Percentiles rank a stretch among this genome's conserved stretches.
Evolutionary conservation across 306 rosid genomes (phyloP).

Genomic region (Bauhinia variegata): DNA sequence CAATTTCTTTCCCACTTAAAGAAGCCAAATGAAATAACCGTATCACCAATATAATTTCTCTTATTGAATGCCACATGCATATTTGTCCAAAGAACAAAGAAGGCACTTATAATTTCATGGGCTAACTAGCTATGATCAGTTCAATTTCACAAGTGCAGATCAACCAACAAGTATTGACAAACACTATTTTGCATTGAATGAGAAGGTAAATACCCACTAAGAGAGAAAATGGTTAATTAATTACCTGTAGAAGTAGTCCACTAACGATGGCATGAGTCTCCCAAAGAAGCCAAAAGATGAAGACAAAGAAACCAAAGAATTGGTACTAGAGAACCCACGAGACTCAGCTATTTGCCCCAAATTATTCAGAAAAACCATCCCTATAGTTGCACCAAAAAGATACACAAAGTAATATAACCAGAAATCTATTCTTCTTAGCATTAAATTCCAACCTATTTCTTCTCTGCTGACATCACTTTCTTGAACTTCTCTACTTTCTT

Average conservation of each 20-base stretch:
- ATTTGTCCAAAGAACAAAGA: too few relatives aligned
- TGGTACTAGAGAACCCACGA: constrained; percentile 52
- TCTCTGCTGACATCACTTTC: too few relatives aligned
- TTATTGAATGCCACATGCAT: too few relatives aligned
- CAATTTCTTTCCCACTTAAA: too few relatives aligned
- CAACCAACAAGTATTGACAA: constrained; percentile 36
- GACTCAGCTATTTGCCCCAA: constrained; percentile 90
- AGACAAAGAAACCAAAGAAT: constrained; percentile 72
- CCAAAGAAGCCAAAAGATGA: constrained; percentile 89
- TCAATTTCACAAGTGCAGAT: constrained; percentile 26
- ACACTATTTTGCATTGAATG: constrained; percentile 5
- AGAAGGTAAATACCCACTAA: constrained; percentile 15
- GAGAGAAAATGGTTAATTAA: not conserved
- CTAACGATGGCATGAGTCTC: constrained; percentile 71
- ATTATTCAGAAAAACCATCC: constrained; percentile 73
- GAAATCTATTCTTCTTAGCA: constrained; percentile 71
- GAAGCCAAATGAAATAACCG: too few relatives aligned
- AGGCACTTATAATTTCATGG: not conserved
- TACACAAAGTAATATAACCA: constrained; percentile 76
- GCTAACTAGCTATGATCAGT: too few relatives aligned
- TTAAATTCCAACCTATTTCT: too few relatives aligned
- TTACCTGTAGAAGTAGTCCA: constrained; percentile 68
- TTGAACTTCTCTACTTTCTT: too few relatives aligned
- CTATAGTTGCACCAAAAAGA: constrained; percentile 68
- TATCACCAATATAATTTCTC: too few relatives aligned